Conservation (phyloP, 371 early-diverging fungal species). For the Mucor irregularis region DNA sequence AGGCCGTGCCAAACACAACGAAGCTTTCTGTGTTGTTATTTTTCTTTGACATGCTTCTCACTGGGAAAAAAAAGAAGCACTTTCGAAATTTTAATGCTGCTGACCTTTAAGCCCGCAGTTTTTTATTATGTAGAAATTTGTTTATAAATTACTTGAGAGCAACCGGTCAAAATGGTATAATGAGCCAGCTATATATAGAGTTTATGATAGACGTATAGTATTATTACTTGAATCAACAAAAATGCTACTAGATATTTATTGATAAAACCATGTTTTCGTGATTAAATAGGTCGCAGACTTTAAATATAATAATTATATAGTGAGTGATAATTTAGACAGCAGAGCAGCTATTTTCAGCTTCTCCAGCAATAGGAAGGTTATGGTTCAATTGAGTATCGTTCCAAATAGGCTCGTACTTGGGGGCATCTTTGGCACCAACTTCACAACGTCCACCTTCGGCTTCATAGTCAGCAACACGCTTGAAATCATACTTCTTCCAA, state of each 20-base stretch:
- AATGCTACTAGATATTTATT: too few relatives aligned
- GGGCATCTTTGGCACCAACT: slow-evolving; percentile 64
- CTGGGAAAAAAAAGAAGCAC: neutral
- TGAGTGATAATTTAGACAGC: neutral
- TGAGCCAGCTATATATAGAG: too few relatives aligned
- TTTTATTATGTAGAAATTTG: too few relatives aligned
- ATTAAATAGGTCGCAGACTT: neutral
- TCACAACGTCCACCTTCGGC: slow-evolving; percentile 87
- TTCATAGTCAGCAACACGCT: slow-evolving; percentile 85
- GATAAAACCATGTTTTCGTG: too few relatives aligned
- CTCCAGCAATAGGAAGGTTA: neutral
- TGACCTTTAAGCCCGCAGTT: too few relatives aligned
- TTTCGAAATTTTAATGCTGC: too few relatives aligned
- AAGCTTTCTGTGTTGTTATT: slow-evolving; percentile 22
- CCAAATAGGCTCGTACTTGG: slow-evolving; percentile 61
- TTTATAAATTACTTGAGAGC: too few relatives aligned
- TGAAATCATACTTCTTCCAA: slow-evolving; percentile 86
- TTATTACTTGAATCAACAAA: too few relatives aligned
- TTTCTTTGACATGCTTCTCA: neutral
- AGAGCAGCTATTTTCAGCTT: neutral
- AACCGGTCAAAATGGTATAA: too few relatives aligned
- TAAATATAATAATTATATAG: neutral
- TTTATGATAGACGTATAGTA: too few relatives aligned
- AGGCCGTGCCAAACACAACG: slow-evolving; percentile 50
- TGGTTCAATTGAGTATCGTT: slow-evolving; percentile 56